A percentile compares a stretch with the other conserved stretches of the same genome.
Conservation (phyloP, 176 grass and related monocot species). For the Coix lacrymajobi region DNA sequence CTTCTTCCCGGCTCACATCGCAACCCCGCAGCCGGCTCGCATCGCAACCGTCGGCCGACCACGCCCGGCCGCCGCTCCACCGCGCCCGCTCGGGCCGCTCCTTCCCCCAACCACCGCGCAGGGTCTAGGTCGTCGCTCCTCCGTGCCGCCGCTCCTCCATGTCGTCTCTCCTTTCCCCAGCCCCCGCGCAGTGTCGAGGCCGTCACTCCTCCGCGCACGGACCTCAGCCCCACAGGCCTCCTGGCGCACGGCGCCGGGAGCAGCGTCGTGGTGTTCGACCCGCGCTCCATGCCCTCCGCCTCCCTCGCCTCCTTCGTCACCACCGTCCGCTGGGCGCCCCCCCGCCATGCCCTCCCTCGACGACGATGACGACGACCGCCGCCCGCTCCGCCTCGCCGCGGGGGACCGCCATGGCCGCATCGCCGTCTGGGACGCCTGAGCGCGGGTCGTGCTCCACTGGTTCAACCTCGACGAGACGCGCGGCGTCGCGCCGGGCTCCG, state of each 20-base stretch:
- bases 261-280: conserved; percentile 74
- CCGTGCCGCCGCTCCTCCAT: too few species aligned
- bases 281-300: conserved; percentile 79
- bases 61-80: too few species aligned
- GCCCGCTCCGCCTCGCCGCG: conserved; percentile 65
- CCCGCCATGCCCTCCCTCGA: conserved; percentile 16
- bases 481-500: conserved; percentile 33
- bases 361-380: conserved; percentile 51
- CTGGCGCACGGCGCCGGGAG: conserved; percentile 91
- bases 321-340: conserved; percentile 36
- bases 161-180: too few species aligned
- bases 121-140: too few species aligned
- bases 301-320: conserved; percentile 55
- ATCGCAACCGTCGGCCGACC: too few species aligned
- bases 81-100: too few species aligned
- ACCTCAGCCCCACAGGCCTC: conserved; percentile 76
- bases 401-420: conserved; percentile 88
- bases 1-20: too few species aligned
- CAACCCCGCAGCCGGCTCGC: too few species aligned
- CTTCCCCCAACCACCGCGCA: too few species aligned
- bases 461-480: conserved; percentile 61
- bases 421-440: conserved; percentile 81
- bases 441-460: conserved; percentile 64
- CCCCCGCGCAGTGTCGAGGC: too few species aligned
- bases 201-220: too few species aligned